Evolutionary conservation across 129 eudicot species (phyloP), one percentile per base, ranked within the genome.

Genomic region (Tanacetum coccineum): DNA sequence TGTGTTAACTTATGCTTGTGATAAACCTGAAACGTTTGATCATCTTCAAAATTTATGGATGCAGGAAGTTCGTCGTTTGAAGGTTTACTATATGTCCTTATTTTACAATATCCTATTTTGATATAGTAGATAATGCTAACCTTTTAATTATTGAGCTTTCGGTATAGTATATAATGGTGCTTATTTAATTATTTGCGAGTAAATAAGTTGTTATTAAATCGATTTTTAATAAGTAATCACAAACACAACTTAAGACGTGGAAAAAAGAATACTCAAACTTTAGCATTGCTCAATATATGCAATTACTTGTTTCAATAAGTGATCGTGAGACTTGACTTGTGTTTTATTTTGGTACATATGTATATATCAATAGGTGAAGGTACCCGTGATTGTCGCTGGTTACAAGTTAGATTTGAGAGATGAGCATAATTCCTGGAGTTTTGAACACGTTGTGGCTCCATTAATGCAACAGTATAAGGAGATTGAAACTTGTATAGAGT

Each of bases 1-100:
- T 0, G 90, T 91, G 64, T 60, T 91, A 20, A 91, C 97, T 3
- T 87, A 91, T 64, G 97, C 97, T 28, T 91, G 95, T 64, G 97
- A 91, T 83, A 87, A 78, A 73, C 86, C 86, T 52, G 81, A 76
- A 22, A 85, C 97, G 3, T 81, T 91, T 15, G 70, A 70, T 72
- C 90, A 86, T 47, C 74, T 91, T 49, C 84, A 82, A 64, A 74
- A 82, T 15, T 87, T 85, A 71, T 91, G 97, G 97, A 90, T 91
- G 75, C 87, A 78, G 3, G 97, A 91, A 72, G 84, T 91, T 74
- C 96, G 93, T 54, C 83, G 93, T 36, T 66, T 91, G 54, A 87
- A 87, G 97, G 97, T 91, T 54, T 55, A 17, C 46, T 55, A 46
- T 46, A 3, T 36, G 2, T 47, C 13, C 18, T 30, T 49, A 13